phyloP scores from a whole-genome alignment of 768 basidiomycete species.

The Antrodiella citrinella region DNA sequence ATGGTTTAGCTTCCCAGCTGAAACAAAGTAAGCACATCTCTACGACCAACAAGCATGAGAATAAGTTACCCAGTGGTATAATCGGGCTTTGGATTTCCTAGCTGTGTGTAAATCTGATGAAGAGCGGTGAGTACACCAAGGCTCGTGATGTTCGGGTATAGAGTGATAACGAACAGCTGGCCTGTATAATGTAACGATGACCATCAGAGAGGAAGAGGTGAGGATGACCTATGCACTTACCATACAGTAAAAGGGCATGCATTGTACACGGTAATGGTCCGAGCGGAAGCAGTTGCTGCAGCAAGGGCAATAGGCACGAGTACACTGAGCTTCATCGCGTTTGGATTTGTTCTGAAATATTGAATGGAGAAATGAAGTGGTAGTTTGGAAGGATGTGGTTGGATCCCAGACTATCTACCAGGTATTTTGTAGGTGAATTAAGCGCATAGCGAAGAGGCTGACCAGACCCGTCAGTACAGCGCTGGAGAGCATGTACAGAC shows the following conservation, averaged over 20 bases:
- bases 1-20: constrained; percentile 24
- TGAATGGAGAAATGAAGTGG: too few species aligned
- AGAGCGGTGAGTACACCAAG: neutral
- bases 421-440: too few species aligned
- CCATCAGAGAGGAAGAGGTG: neutral
- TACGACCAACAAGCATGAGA: neutral
- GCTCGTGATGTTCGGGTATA: neutral
- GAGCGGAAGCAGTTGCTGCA: constrained; percentile 8
- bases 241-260: constrained; percentile 35
- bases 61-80: constrained; percentile 22
- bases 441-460: too few species aligned
- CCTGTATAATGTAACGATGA: constrained; percentile 11
- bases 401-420: too few species aligned
- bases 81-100: constrained; percentile 22
- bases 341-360: too few species aligned
- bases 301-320: constrained; percentile 9
- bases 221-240: constrained; percentile 16
- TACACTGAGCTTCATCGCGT: constrained; percentile 7
- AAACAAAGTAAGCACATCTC: neutral
- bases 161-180: constrained; percentile 19
- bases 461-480: too few species aligned
- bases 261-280: constrained; percentile 33
- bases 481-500: too few species aligned
- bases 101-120: too few species aligned
- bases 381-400: too few species aligned